A percentile compares a stretch with the other conserved stretches of the same genome.
Evolutionary conservation across 2,329 filamentous ascomycete genomes (phyloP).

Genomic region (Bipolaris victoriae): DNA sequence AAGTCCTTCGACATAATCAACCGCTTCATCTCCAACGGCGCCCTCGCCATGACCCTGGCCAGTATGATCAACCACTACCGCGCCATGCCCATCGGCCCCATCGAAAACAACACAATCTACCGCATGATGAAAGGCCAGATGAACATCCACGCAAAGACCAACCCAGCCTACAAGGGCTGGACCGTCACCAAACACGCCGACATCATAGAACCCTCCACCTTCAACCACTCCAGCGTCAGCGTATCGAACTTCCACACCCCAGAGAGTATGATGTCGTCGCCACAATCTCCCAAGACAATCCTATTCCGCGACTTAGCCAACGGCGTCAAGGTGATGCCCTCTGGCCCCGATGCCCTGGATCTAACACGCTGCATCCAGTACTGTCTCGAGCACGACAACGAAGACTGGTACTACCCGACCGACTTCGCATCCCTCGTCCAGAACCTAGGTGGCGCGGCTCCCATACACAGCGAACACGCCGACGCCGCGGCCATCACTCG

Average conservation of each 20-base stretch:
- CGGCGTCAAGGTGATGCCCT: constrained; percentile 23
- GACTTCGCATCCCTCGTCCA: constrained; percentile 22
- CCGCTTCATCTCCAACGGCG: constrained; percentile 33
- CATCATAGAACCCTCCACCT: constrained; percentile 12
- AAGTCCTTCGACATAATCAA: constrained; percentile 33
- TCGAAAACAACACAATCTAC: constrained; percentile 23
- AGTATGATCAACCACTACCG: constrained; percentile 30
- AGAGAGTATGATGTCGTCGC: not conserved
- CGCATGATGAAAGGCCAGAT: constrained; percentile 28
- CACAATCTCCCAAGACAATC: constrained; percentile 7
- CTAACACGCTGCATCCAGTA: constrained; percentile 31
- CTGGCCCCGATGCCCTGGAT: constrained; percentile 27
- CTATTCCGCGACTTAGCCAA: constrained; percentile 24
- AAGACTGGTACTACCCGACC: constrained; percentile 28
- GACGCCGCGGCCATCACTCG: constrained; percentile 20
- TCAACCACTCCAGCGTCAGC: constrained; percentile 22
- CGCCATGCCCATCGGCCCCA: constrained; percentile 13
- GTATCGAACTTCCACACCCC: constrained; percentile 25
- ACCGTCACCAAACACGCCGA: constrained; percentile 15
- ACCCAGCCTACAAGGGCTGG: constrained; percentile 24
- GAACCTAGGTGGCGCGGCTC: constrained; percentile 18
- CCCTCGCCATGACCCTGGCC: constrained; percentile 5
- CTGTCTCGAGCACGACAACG: constrained; percentile 17
- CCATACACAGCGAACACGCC: constrained; percentile 9
- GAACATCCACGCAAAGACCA: constrained; percentile 12